phyloP scores from a whole-genome alignment of 768 basidiomycete species.

The Lactarius sanguifluus region DNA sequence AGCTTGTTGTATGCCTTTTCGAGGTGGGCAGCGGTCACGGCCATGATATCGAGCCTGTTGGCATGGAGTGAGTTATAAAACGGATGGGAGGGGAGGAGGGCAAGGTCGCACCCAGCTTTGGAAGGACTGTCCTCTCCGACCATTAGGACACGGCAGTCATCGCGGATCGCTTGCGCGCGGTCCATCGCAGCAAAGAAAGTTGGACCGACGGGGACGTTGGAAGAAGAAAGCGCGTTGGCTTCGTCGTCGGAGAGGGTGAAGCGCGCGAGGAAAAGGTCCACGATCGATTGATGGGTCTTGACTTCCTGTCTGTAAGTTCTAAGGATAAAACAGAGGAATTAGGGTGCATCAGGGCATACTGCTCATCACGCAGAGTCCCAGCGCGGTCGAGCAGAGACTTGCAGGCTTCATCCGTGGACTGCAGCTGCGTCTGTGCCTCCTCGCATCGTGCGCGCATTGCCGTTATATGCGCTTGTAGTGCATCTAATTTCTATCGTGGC shows the following conservation, averaged over 20 bases:
- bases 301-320: slow-evolving; percentile 55
- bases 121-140: slow-evolving; percentile 80
- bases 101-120: slow-evolving; percentile 58
- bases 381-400: slow-evolving; percentile 80
- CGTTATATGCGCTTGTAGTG: slow-evolving; percentile 70
- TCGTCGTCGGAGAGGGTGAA: slow-evolving; percentile 84
- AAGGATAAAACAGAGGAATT: slow-evolving; percentile 20
- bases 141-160: slow-evolving; percentile 85
- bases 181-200: slow-evolving; percentile 86
- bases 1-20: slow-evolving; percentile 92
- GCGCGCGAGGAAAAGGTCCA: slow-evolving; percentile 73
- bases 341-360: slow-evolving; percentile 44
- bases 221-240: slow-evolving; percentile 67
- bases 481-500: slow-evolving; percentile 69
- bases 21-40: slow-evolving; percentile 73
- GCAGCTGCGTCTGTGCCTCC: slow-evolving; percentile 75
- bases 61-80: neutral
- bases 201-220: slow-evolving; percentile 72
- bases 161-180: slow-evolving; percentile 77
- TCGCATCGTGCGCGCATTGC: slow-evolving; percentile 84
- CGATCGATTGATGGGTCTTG: slow-evolving; percentile 69
- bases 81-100: neutral
- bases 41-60: slow-evolving; percentile 83
- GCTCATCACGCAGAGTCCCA: slow-evolving; percentile 67
- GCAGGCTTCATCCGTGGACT: slow-evolving; percentile 73